A percentile compares a stretch with the other conserved stretches of the same genome.
Conservation (phyloP, 2,329 filamentous ascomycete genomes). For the Aspergillus sp. region DNA sequence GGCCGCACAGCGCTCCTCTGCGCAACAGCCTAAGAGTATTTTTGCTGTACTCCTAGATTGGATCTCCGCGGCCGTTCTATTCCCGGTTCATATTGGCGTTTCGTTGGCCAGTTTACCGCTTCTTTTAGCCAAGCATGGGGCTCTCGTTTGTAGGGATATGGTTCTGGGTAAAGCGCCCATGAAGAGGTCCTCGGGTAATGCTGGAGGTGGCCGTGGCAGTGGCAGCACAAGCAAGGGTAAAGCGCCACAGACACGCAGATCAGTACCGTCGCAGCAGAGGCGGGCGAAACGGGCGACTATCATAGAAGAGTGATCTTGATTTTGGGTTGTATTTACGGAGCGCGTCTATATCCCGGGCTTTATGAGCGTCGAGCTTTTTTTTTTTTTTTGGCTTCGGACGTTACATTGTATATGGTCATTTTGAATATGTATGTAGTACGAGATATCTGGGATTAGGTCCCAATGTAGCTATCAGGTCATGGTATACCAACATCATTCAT, state of each 20-base stretch:
- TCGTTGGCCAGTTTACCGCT: constrained; percentile 33
- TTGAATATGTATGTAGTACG: background rate
- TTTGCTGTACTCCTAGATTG: constrained; percentile 35
- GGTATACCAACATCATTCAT: background rate
- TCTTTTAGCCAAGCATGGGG: constrained; percentile 21
- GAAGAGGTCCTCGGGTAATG: background rate
- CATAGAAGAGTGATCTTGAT: background rate
- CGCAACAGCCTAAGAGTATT: constrained; percentile 23
- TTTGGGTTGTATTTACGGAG: background rate
- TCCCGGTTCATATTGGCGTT: constrained; percentile 36
- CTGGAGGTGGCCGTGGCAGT: background rate
- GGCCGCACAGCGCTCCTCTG: constrained; percentile 53
- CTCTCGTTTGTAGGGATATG: constrained; percentile 13
- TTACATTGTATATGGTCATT: background rate
- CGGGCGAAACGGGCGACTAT: constrained; percentile 10
- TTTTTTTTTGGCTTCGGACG: background rate
- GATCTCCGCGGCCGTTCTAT: constrained; percentile 33
- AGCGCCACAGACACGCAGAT: constrained; percentile 8
- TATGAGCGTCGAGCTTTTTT: background rate
- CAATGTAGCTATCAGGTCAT: background rate
- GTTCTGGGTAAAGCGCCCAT: background rate
- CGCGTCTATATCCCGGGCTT: background rate
- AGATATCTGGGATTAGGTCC: background rate
- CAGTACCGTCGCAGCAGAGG: background rate
- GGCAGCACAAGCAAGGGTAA: constrained; percentile 24